A percentile compares a stretch with the other conserved stretches of the same genome.
Conservation (phyloP, 768 basidiomycete genomes). For the Phanerochaete carnosa region DNA sequence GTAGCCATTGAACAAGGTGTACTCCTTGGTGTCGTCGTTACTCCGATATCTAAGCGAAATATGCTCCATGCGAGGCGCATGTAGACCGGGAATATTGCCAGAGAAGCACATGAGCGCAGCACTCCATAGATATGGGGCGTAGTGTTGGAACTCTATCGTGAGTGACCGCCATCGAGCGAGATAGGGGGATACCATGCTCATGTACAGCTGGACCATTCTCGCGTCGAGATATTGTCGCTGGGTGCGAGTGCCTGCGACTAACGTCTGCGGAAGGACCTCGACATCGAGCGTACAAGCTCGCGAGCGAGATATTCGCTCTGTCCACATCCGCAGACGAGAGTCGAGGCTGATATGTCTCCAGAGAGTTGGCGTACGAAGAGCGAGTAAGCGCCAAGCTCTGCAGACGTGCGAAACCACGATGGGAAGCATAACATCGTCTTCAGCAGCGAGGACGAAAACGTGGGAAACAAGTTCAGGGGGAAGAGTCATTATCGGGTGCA, state of each 20-base stretch:
- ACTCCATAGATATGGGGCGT: slow-evolving; percentile 66
- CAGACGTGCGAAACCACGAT: slow-evolving; percentile 69
- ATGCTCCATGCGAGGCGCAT: slow-evolving; percentile 47
- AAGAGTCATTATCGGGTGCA: slow-evolving; percentile 53
- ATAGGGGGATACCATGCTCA: slow-evolving; percentile 50
- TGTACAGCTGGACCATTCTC: slow-evolving; percentile 54
- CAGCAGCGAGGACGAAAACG: slow-evolving; percentile 59
- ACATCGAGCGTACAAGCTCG: slow-evolving; percentile 61
- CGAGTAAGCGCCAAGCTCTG: slow-evolving; percentile 57
- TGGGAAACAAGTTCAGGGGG: slow-evolving; percentile 63
- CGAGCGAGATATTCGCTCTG: slow-evolving; percentile 57
- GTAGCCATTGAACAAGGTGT: slow-evolving; percentile 56
- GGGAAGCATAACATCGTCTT: slow-evolving; percentile 55
- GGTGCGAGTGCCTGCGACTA: background rate
- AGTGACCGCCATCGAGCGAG: slow-evolving; percentile 62
- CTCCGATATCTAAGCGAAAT: slow-evolving; percentile 54
- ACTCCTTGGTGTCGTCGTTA: slow-evolving; percentile 71
- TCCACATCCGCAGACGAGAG: slow-evolving; percentile 55
- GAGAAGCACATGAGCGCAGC: slow-evolving; percentile 58
- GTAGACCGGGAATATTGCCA: slow-evolving; percentile 29
- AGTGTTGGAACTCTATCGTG: slow-evolving; percentile 49
- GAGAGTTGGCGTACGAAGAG: slow-evolving; percentile 55
- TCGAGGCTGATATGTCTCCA: slow-evolving; percentile 61
- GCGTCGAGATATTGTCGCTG: slow-evolving; percentile 36
- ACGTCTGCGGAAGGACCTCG: slow-evolving; percentile 19